These are phyloP conservation scores for Cyphellophora europaea DNA, from an alignment of 2,329 filamentous ascomycete genomes.

Conservation along the genomic window DNA sequence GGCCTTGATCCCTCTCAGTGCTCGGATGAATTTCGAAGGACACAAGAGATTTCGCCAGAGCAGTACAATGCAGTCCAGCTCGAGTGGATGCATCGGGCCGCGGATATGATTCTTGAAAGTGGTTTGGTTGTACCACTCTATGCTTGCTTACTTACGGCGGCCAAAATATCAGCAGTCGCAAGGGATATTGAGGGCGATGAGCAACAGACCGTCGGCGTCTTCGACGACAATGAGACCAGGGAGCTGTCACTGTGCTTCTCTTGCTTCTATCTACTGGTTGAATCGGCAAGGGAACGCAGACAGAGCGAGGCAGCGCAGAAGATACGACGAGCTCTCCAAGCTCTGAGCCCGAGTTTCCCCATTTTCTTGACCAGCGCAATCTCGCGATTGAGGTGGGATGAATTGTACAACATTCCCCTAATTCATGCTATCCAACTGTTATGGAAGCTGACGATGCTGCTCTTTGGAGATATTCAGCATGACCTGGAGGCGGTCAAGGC, in stretches of 20 bases:
- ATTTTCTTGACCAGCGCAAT: constrained; percentile 17
- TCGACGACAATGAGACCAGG: constrained; percentile 16
- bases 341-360: constrained; percentile 14
- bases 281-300: constrained; percentile 14
- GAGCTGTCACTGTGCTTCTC: constrained; percentile 18
- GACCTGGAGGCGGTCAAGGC: constrained; percentile 61
- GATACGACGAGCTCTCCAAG: constrained; percentile 10
- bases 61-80: constrained; percentile 39
- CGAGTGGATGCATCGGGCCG: constrained; percentile 36
- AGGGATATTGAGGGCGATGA: constrained; percentile 2
- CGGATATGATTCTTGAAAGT: constrained; percentile 27
- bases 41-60: constrained; percentile 25
- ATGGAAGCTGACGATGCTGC: constrained; percentile 83
- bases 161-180: constrained; percentile 24
- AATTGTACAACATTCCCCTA: constrained; percentile 43
- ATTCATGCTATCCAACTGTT: constrained; percentile 70
- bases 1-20: constrained; percentile 28
- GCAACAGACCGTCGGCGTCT: constrained; percentile 10
- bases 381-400: constrained; percentile 56
- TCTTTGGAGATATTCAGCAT: constrained; percentile 70
- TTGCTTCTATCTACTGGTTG: constrained; percentile 17
- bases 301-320: constrained; percentile 6
- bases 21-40: not conserved
- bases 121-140: constrained; percentile 27
- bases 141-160: constrained; percentile 27